Base-by-base conservation (phyloP, 306 rosid genomes). In the Lathyrus oleraceus region DNA sequence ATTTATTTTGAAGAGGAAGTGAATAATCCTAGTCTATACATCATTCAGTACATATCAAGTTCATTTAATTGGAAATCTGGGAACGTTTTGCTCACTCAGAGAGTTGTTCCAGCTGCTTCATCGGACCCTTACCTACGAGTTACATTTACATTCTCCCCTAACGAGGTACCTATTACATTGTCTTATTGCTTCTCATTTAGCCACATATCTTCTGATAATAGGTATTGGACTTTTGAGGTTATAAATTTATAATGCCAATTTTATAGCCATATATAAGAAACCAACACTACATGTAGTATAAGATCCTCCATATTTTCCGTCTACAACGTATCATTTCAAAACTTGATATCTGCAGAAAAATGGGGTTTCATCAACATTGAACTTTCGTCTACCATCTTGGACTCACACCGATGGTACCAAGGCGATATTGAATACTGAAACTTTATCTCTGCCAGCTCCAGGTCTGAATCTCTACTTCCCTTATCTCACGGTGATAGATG, bases 1-100 rank as follows among this genome's bases (percentile, higher is more conserved):
- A 90, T 94, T 63, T 94, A 94, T 73, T 94, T 94, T 76, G 97
- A 94, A 79, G 94, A 88, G 79, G 82, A 66, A 49, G 85, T 79
- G 48, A 59, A 73, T 28, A 39, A 45, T 42, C 96, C 91, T 49
- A 20, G 78, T 43, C 92, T 94, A 16, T 94, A 88, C 73, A 70
- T 90, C 65, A 82, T 87, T 67, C 97, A 90, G 85, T 90, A 87
- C 19, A 86, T 94, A 81, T 75, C 98, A 71, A 94, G 96, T 69
- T 72, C 84, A 1, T 88, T 94, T 73, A 74, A 81, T 43, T 94
- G 98, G 98, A 80, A 78, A 76, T 77, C 92, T 8, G 96, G 92
- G 8, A 38, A 80, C 8, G 10, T 84, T 67, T 11, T 17, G 79
- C 40, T 90, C 17, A 78, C 65, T 73, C 97, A 85, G 76, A 79